Evolutionary conservation across 306 rosid species (phyloP).

Genomic region (Clitoria ternatea): DNA sequence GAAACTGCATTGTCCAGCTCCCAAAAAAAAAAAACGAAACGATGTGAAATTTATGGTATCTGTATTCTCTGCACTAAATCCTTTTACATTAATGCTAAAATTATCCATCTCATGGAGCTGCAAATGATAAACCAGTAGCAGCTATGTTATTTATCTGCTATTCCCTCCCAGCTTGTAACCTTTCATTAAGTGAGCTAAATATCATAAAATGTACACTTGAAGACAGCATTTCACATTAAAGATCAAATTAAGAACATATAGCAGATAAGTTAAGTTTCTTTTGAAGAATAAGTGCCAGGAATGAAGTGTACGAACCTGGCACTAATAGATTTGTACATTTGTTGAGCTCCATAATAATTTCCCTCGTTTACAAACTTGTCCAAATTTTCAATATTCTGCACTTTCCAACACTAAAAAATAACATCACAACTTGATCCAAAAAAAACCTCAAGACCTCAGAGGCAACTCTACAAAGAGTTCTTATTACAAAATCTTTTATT

Average conservation of each 20-base stretch:
- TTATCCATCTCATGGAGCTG: background rate
- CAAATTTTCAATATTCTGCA: slow-evolving; percentile 64
- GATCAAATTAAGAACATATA: background rate
- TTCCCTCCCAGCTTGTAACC: background rate
- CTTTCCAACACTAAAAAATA: too few species aligned
- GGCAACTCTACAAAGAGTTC: too few species aligned
- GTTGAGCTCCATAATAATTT: slow-evolving; percentile 79
- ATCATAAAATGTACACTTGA: background rate
- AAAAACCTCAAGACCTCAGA: too few species aligned
- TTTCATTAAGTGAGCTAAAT: background rate
- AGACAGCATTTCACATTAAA: background rate
- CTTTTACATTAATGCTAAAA: background rate
- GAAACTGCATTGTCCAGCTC: slow-evolving; percentile 5
- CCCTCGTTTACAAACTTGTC: slow-evolving; percentile 57
- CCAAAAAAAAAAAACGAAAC: background rate
- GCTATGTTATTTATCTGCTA: background rate
- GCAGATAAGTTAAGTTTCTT: too few species aligned
- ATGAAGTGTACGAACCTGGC: slow-evolving; percentile 42
- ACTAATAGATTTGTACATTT: slow-evolving; percentile 72
- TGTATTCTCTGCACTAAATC: background rate
- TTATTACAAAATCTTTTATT: too few species aligned
- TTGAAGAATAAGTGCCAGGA: background rate
- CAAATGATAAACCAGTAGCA: background rate
- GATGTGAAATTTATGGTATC: background rate
- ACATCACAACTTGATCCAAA: too few species aligned